Percentiles rank a stretch among this genome's conserved stretches.
These are phyloP conservation scores for Mortierella sp. DNA, from an alignment of 371 early-diverging fungal species.

Conservation along the genomic window DNA sequence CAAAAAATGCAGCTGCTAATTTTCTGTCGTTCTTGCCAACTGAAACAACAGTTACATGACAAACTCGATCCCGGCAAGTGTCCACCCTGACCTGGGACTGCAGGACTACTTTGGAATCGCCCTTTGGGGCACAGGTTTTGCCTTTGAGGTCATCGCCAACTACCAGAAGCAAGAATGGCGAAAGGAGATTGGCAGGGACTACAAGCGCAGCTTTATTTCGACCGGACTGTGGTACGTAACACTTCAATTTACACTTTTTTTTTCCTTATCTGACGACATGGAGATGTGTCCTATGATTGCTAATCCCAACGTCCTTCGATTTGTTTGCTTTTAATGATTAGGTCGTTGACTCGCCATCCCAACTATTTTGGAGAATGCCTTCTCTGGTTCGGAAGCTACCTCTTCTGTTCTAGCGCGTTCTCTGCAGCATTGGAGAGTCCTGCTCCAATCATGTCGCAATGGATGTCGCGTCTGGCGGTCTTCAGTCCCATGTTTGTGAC, in stretches of 20 bases:
- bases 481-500: slow-evolving; percentile 55
- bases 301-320: background rate
- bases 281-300: background rate
- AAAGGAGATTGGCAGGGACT: slow-evolving; percentile 39
- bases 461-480: slow-evolving; percentile 38
- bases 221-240: slow-evolving; percentile 47
- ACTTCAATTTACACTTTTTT: background rate
- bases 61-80: slow-evolving; percentile 38
- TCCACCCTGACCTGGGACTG: slow-evolving; percentile 36
- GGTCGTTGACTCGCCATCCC: slow-evolving; percentile 55
- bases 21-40: background rate
- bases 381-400: slow-evolving; percentile 47
- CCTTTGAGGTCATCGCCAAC: slow-evolving; percentile 43
- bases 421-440: slow-evolving; percentile 9
- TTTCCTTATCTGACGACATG: background rate
- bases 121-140: slow-evolving; percentile 42
- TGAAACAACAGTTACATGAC: slow-evolving; percentile 32
- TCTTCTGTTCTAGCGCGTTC: slow-evolving; percentile 31
- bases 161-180: slow-evolving; percentile 52
- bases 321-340: background rate
- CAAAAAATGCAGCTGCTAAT: background rate
- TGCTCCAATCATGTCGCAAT: slow-evolving; percentile 25
- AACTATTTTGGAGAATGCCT: slow-evolving; percentile 58
- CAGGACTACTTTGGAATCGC: slow-evolving; percentile 35
- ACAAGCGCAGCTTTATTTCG: slow-evolving; percentile 53